Evolutionary conservation across 208 protist species (phyloP), one percentile per base, ranked within the genome.

Genomic region (Acanthamoeba culbertsoni): DNA sequence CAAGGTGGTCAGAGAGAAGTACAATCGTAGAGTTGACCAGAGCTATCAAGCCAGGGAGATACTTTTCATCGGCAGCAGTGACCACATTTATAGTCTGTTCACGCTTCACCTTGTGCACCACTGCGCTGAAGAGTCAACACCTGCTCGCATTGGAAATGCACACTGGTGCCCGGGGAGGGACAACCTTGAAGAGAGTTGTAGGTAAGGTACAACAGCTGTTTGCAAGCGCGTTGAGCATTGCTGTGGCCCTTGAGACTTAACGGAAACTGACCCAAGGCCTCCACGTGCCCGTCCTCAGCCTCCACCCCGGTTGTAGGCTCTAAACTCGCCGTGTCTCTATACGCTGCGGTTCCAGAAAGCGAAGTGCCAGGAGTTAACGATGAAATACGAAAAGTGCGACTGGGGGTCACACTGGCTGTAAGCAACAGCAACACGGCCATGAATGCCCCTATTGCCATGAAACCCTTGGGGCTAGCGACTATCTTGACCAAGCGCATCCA

Each of bases 1-100:
- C 16, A 2, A 45, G 45, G 68, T 8, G 79, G 42, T 0, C n/a
- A n/a, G n/a, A n/a, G n/a, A n/a, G 14, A 3, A 8, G 57, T 90
- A 90, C 82, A 35, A 90, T 90, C 40, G 51, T 68, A 14, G 82
- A 90, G 82, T 90, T 90, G 46, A 90, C 43, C 23, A 90, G 82
- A 1, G 82, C 82, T 14, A 90, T 71, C 35, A 90, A n/a, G 16
- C 82, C 82, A 1, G 82, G 51, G 33, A 90, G 26, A 35, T 90
- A 90, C 20, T 45, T 90, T 33, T 71, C 20, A 35, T 90, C 82
- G 0, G 82, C 18, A 5, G 82, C 8, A 3, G 53, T 68, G 23
- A 90, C 8, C 31, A 90, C 53, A 53, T 90, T 45, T 33, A 90
- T 71, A 8, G 35, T 71, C 53, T 48, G n/a, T 28, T 33, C 51